Evolutionary conservation across 805 yeast species (phyloP).

Genomic region (Saccharomycopsis babjevae): DNA sequence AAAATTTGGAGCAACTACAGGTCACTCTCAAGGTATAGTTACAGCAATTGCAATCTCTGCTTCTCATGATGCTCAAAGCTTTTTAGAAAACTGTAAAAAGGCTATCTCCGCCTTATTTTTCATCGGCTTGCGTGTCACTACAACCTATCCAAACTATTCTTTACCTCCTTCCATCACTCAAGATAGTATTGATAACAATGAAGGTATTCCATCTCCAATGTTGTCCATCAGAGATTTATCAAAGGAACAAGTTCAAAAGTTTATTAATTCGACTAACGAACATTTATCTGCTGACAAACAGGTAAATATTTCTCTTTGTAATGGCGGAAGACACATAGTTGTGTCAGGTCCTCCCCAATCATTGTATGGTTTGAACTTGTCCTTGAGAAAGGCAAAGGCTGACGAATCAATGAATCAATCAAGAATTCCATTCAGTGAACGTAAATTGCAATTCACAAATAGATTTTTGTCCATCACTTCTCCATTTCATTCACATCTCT

Average conservation of each 20-base stretch:
- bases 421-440: conserved; percentile 84
- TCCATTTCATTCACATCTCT: conserved; percentile 91
- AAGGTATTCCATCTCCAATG: conserved; percentile 97
- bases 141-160: conserved; percentile 85
- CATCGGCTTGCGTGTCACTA: conserved; percentile 87
- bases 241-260: conserved; percentile 64
- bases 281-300: conserved; percentile 90
- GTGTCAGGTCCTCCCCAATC: conserved; percentile 98
- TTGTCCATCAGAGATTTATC: conserved; percentile 85
- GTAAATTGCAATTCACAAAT: conserved; percentile 88
- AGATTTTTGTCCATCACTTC: conserved; percentile 91
- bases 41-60: conserved; percentile 88
- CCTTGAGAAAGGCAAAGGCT: conserved; percentile 90
- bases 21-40: conserved; percentile 86
- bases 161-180: conserved; percentile 87
- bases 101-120: conserved; percentile 81
- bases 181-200: conserved; percentile 88
- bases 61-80: conserved; percentile 75
- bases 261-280: conserved; percentile 77
- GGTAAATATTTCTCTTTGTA: conserved; percentile 79
- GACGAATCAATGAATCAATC: conserved; percentile 91
- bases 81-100: conserved; percentile 58
- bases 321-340: conserved; percentile 93
- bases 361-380: conserved; percentile 84
- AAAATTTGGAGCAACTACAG: conserved; percentile 65